Percentiles rank a stretch among this genome's conserved stretches.
Conservation (phyloP, 495 filamentous ascomycete genomes). For the Cercophora scortea region DNA sequence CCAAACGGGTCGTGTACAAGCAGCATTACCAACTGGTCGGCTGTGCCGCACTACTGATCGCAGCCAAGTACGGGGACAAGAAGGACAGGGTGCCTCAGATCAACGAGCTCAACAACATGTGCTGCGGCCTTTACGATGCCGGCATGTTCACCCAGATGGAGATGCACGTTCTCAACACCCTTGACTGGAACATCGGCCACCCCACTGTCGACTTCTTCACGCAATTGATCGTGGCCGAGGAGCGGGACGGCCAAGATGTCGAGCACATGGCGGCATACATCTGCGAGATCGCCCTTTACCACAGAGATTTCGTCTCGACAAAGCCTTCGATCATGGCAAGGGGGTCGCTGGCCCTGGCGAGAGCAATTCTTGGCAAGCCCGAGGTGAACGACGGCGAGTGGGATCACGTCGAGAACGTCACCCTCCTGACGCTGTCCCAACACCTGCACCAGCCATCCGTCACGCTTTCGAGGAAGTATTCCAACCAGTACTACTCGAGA, state of each 20-base stretch:
- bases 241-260: conserved; percentile 74
- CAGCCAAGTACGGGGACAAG: conserved; percentile 96
- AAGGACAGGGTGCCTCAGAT: conserved; percentile 96
- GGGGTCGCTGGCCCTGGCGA: conserved; percentile 74
- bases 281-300: conserved; percentile 87
- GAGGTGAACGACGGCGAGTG: conserved; percentile 70
- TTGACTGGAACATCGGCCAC: conserved; percentile 93
- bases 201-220: conserved; percentile 92
- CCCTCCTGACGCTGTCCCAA: conserved; percentile 75
- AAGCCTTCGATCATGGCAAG: conserved; percentile 85
- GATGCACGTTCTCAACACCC: conserved; percentile 97
- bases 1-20: conserved; percentile 97
- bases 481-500: conserved; percentile 67
- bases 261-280: conserved; percentile 94
- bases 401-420: conserved; percentile 73
- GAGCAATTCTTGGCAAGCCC: conserved; percentile 75
- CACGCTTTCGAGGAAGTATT: conserved; percentile 83
- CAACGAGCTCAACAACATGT: conserved; percentile 96
- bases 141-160: conserved; percentile 99
- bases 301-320: conserved; percentile 89
- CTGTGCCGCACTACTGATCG: conserved; percentile 91
- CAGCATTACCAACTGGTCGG: conserved; percentile 97
- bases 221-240: conserved; percentile 58
- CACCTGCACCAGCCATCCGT: conserved; percentile 80
- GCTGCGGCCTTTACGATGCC: conserved; percentile 94